Base-by-base conservation (phyloP, 257 asterid species). In the Petunia axillaris region DNA sequence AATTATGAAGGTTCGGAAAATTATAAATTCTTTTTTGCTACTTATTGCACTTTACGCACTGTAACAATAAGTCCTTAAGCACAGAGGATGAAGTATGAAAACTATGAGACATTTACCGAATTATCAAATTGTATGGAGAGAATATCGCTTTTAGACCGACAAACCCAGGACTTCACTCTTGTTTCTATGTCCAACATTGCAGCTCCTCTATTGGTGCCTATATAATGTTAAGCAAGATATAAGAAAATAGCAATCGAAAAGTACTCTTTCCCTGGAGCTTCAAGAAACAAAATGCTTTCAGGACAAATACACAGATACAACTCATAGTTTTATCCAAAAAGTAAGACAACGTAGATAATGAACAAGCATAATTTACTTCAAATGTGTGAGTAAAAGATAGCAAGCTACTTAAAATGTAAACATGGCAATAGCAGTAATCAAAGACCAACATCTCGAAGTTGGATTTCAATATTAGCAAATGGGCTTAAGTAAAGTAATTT, bases 151-250 rank as follows among this genome's bases (percentile, higher is more conserved):
- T 91, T 93, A 84, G 89, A 89, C 36, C 88, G 91, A 82, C 88
- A 87, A 81, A 83, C 82, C 90, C 91, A 83, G 60, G 93, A 83
- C 41, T 86, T 40, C 58, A 8, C 75, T 86, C 94, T 85, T 85
- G 96, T 88, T 85, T 92, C 98, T 71, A 90, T 63, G 86, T 90
- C 80, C 77, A 96, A 86, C 84, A 90, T 63, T 55, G 80, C 85
- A 85, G 91, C 98, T 91, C 99, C 99, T 74, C 79, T 84, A 81
- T 87, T 88, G 81, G 97, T 89, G 79, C 99, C 99, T 95, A 86
- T 41, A 63, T 70, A 16, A 70, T 9, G 46, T 70, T 44, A 44
- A 68, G 58, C 41, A 70, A 53, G 16, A 44, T 9, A 16, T 68
- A 44, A 68, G 76, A 68, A 68, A 68, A n/a, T 75, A 82, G 65